Base-by-base conservation (phyloP, 495 filamentous ascomycete genomes). In the Lindgomyces ingoldianus region DNA sequence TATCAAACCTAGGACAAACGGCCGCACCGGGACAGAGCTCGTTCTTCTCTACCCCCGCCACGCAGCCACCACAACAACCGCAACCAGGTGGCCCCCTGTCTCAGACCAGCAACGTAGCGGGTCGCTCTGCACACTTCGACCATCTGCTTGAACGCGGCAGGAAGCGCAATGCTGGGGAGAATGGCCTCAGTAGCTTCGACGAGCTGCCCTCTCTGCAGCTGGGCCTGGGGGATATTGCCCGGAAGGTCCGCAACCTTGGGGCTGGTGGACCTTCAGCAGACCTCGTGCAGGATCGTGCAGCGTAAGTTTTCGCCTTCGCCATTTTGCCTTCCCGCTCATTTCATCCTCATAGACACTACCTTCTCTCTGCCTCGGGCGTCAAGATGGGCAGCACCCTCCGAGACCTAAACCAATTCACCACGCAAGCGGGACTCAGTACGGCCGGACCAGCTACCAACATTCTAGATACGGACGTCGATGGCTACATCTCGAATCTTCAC, bases 281-380 rank as follows among this genome's bases (percentile, higher is more conserved):
- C 70, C 79, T 71, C 42, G 75, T 60, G 16, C 64, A 79, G 8
- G 63, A 80, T 62, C 87, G 84, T 57, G 91, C 85, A 72, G 90
- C 90, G 78, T 85, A 73, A 76, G 82, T 75, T 60, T 54, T 42
- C n/a, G 42, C 56, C 69, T 64, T 72, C 19, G 24, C 9, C 30
- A 21, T 6, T 10, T n/a, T 54, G 41, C 6, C n/a, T n/a, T 21
- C 19, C 1, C 48, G 22, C 47, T 50, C 25, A 60, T 44, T 36
- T n/a, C n/a, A 30, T 1, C 16, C 12, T 24, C 59, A 57, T 53
- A 84, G 83, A 53, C 91, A 93, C 66, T 95, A 93, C 76, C 82
- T 97, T 45, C 87, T 97, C 36, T 89, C 91, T 33, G 91, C 89
- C 16, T 96, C 91, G n/a, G 91, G 92, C 11, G 84, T 96, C 16